These are phyloP conservation scores for Omphalotus guepiniiformis DNA, from an alignment of 768 basidiomycete species.

Conservation along the genomic window DNA sequence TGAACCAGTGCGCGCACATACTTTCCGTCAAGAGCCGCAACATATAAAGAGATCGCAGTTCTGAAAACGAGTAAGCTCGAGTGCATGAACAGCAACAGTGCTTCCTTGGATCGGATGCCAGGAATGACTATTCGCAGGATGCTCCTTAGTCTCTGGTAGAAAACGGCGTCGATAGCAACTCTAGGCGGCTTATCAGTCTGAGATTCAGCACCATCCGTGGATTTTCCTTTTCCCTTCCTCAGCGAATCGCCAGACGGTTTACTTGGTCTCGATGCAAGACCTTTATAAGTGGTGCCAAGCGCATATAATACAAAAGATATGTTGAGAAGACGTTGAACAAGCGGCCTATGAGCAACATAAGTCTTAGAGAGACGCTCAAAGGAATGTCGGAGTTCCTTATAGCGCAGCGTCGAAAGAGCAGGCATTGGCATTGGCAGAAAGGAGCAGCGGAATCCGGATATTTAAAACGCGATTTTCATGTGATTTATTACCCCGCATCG, in stretches of 20 bases:
- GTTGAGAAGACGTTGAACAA: constrained; percentile 70
- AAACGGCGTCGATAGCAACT: constrained; percentile 87
- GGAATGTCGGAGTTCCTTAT: constrained; percentile 23
- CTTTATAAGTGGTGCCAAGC: constrained; percentile 56
- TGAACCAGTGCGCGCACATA: constrained; percentile 29
- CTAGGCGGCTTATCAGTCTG: constrained; percentile 43
- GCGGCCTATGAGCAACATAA: constrained; percentile 66
- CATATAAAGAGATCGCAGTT: constrained; percentile 90
- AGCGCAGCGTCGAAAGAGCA: constrained; percentile 29
- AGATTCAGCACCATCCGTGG: constrained; percentile 23
- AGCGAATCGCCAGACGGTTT: constrained; percentile 15
- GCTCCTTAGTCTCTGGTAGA: constrained; percentile 73
- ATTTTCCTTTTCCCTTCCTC: constrained; percentile 34
- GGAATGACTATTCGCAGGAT: constrained; percentile 90
- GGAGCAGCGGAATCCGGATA: not conserved
- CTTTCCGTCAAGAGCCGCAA: constrained; percentile 92
- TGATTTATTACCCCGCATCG: not conserved
- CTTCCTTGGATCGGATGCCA: constrained; percentile 79
- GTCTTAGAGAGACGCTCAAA: constrained; percentile 39
- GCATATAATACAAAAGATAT: constrained; percentile 68
- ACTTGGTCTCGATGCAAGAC: constrained; percentile 43
- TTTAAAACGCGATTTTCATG: constrained; percentile 1
- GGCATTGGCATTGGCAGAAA: constrained; percentile 21
- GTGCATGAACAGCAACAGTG: constrained; percentile 82
- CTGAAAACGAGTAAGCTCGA: constrained; percentile 84